Base-by-base conservation (phyloP, 2,329 filamentous ascomycete genomes). In the Fusarium hostae region DNA sequence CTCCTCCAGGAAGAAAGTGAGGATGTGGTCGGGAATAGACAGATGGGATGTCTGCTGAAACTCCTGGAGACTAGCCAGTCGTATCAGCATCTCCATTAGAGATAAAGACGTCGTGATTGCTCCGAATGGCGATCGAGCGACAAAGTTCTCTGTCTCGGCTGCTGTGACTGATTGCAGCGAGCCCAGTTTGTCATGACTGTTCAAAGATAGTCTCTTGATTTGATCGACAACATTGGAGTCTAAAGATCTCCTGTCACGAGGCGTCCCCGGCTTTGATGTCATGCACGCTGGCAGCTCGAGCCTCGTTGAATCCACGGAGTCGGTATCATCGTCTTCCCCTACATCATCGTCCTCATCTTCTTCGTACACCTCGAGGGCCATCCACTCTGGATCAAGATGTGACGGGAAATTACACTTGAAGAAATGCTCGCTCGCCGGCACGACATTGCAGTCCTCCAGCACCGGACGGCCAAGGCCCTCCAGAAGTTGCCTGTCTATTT, bases 1-100 rank as follows among this genome's bases (percentile, higher is more conserved):
- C 62, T 89, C 86, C 66, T 89, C 87, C 20, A 98, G 85, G 82
- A 97, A 98, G 83, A 97, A 97, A 57, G 92, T 94, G 43, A 97
- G 85, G 4, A 97, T 89, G 75, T 97, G 93, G 78, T 98, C 95
- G 2, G 93, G 93, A 68, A 97, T 96, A 10, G 94, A 89, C n/a
- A 97, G 87, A 76, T 97, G 94, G 0, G 93, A 94, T 43, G 90
- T 88, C 84, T 98, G 95, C 78, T 97, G 93, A 80, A 96, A 97
- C 83, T 97, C 94, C 78, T 97, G 95, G 18, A 97, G 88, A 26
- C 94, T 94, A 8, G 92, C 91, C 50, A 98, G 87, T 44, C 95
- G 93, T 50, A 97, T 88, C 35, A 97, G 85, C 85, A 95, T 96
- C 80, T 98, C 95, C 59, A 98, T 88, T 12, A 97, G 88, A 3